These are phyloP conservation scores for Trichoderma atrobrunneum DNA, from an alignment of 2,329 filamentous ascomycete genomes.

Conservation along the genomic window DNA sequence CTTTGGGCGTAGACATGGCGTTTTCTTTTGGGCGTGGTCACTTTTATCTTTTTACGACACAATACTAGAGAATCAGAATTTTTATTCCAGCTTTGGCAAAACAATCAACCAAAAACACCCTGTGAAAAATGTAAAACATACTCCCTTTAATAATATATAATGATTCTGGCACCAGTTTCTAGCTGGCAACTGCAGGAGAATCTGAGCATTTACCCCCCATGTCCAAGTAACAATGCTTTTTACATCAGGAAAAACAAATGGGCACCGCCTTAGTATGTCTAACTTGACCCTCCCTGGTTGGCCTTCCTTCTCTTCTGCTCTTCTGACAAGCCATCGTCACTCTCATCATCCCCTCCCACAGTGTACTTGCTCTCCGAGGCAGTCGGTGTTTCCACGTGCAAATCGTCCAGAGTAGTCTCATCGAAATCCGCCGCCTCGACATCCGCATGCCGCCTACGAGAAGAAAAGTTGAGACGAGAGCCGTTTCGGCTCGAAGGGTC, in stretches of 20 bases:
- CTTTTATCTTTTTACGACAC: not conserved
- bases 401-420: conserved; percentile 62
- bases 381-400: conserved; percentile 51
- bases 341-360: conserved; percentile 55
- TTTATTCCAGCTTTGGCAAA: not conserved
- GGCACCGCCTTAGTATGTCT: not conserved
- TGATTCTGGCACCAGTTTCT: not conserved
- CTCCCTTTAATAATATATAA: not conserved
- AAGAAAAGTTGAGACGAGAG: conserved; percentile 46
- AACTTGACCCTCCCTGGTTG: not conserved
- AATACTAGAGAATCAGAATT: conserved; percentile 10
- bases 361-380: conserved; percentile 50
- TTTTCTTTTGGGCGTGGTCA: conserved; percentile 8
- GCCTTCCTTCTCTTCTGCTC: conserved; percentile 25
- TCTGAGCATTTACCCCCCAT: not conserved
- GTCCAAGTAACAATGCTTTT: conserved; percentile 4
- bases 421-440: conserved; percentile 65
- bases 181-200: not conserved
- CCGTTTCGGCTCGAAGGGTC: conserved; percentile 34
- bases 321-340: conserved; percentile 46
- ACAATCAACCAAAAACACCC: not conserved
- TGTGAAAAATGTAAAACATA: not conserved
- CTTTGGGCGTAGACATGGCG: conserved; percentile 8
- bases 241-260: not conserved
- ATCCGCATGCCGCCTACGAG: conserved; percentile 47